Conservation (phyloP, 352 stramenopile species). For the Globisporangium cylindrosporum region DNA sequence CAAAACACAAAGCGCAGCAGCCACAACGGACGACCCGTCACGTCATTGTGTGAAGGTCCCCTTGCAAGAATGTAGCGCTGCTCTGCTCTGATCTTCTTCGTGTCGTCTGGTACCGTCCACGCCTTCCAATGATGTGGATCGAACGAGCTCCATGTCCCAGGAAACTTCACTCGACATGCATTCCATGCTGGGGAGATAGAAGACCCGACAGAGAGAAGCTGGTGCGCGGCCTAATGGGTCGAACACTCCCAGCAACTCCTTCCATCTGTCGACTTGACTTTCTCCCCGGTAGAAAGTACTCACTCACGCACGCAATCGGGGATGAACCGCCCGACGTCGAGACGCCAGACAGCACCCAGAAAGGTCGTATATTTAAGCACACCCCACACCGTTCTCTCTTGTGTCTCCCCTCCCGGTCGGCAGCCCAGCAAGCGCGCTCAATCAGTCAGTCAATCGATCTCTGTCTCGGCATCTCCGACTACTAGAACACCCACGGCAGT, state of each 20-base stretch:
- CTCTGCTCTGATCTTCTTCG: neutral
- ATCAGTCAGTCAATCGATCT: neutral
- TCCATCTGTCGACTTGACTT: neutral
- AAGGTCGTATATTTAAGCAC: constrained; percentile 78
- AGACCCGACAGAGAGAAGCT: neutral
- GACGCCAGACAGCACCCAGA: constrained; percentile 52
- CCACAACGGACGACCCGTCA: neutral
- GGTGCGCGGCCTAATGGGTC: constrained; percentile 16
- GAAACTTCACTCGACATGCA: neutral
- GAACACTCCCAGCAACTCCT: constrained; percentile 7
- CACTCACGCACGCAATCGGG: constrained; percentile 74
- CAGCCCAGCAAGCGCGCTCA: neutral
- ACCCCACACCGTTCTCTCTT: constrained; percentile 19
- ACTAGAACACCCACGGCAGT: constrained; percentile 16
- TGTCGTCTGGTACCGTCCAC: neutral
- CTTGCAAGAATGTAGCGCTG: neutral
- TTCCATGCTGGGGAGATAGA: constrained; percentile 1
- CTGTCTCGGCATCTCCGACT: neutral
- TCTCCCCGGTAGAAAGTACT: constrained; percentile 37
- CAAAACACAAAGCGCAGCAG: too few species aligned
- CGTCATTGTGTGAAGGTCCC: constrained; percentile 4
- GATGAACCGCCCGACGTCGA: constrained; percentile 46
- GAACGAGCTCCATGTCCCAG: constrained; percentile 4
- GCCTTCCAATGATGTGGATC: neutral
- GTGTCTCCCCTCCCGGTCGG: constrained; percentile 10